phyloP scores from a whole-genome alignment of 345 rosid genomes.

The Gossypium sturtianum region DNA sequence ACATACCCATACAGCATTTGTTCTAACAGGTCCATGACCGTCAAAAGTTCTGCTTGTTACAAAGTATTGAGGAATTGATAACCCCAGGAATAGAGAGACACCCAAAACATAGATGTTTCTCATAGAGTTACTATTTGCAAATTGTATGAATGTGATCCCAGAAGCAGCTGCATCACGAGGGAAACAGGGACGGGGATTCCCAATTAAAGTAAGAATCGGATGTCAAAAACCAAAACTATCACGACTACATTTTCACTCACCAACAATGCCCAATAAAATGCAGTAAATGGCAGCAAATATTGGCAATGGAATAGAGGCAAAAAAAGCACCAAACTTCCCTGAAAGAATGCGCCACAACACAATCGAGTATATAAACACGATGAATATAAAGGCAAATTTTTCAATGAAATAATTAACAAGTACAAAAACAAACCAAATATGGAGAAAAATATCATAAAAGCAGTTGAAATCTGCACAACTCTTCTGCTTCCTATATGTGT shows the following conservation, averaged over 20 bases:
- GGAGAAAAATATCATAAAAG: constrained; percentile 95
- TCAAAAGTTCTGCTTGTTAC: constrained; percentile 29
- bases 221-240: not conserved
- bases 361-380: constrained; percentile 1
- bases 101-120: constrained; percentile 88
- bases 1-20: constrained; percentile 89
- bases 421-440: constrained; percentile 64
- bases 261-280: constrained; percentile 78
- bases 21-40: constrained; percentile 79
- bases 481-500: constrained; percentile 93
- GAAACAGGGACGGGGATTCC: not conserved
- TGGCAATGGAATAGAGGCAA: constrained; percentile 93
- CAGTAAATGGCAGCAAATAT: constrained; percentile 92
- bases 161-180: constrained; percentile 49
- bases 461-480: constrained; percentile 89
- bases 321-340: constrained; percentile 97
- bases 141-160: constrained; percentile 88
- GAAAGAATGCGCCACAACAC: constrained; percentile 7
- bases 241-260: constrained; percentile 36
- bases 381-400: not conserved
- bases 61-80: constrained; percentile 85
- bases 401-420: not conserved
- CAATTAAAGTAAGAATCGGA: not conserved
- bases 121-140: constrained; percentile 73
- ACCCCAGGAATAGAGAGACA: constrained; percentile 71